These are phyloP conservation scores for Amanita muscaria DNA, from an alignment of 768 basidiomycete genomes.

Conservation along the genomic window DNA sequence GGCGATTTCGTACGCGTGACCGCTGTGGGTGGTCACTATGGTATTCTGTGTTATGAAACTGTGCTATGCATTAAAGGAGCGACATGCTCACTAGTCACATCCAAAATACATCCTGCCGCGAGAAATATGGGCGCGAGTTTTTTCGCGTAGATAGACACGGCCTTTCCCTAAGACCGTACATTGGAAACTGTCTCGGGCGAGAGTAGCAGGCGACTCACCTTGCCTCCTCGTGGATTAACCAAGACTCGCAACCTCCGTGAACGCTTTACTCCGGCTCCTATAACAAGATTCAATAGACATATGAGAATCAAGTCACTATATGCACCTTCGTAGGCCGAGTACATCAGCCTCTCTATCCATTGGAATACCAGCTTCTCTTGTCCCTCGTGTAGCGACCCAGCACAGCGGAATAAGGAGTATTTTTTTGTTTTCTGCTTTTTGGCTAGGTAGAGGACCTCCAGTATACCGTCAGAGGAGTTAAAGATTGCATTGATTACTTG, in stretches of 20 bases:
- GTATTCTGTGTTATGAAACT: not conserved
- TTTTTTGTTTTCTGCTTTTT: constrained; percentile 32
- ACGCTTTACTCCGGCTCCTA: constrained; percentile 42
- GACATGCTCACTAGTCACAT: constrained; percentile 49
- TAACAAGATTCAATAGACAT: not conserved
- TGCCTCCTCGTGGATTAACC: constrained; percentile 77
- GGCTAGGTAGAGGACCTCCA: constrained; percentile 46
- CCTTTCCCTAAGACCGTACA: constrained; percentile 46
- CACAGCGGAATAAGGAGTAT: constrained; percentile 32
- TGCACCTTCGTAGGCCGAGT: constrained; percentile 55
- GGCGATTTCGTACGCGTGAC: constrained; percentile 61
- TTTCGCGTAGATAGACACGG: constrained; percentile 39
- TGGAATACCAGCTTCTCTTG: constrained; percentile 27
- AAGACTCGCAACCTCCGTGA: constrained; percentile 54
- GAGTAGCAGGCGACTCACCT: constrained; percentile 33
- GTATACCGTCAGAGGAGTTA: constrained; percentile 19
- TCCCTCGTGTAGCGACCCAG: constrained; percentile 31
- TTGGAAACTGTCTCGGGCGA: constrained; percentile 1
- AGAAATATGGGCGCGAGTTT: constrained; percentile 65
- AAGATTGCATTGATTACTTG: constrained; percentile 50
- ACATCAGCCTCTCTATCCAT: constrained; percentile 51
- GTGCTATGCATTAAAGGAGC: not conserved
- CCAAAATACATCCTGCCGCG: constrained; percentile 53
- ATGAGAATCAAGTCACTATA: constrained; percentile 2
- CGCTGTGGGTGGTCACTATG: constrained; percentile 53